Evolutionary conservation across 2,329 filamentous ascomycete genomes (phyloP).

Genomic region (Fusarium mundagurra): DNA sequence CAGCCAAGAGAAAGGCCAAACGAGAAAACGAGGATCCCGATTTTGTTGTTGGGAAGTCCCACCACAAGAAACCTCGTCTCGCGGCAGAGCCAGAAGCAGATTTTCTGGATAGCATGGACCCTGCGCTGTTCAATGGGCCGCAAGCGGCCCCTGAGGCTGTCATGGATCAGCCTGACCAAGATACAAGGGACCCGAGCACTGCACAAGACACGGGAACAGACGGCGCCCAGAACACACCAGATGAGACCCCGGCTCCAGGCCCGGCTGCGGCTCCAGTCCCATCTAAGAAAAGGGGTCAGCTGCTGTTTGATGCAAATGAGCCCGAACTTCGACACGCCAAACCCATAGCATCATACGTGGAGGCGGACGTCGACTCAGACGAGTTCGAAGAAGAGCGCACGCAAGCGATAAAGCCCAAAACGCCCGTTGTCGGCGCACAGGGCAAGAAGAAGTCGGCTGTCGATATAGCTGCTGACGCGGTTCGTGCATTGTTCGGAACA

Average conservation of each 20-base stretch:
- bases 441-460: slow-evolving; percentile 42
- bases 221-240: slow-evolving; percentile 17
- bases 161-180: slow-evolving; percentile 30
- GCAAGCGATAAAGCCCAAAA: slow-evolving; percentile 22
- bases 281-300: slow-evolving; percentile 35
- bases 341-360: slow-evolving; percentile 61
- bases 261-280: neutral
- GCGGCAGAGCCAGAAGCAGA: slow-evolving; percentile 43
- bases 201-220: slow-evolving; percentile 13
- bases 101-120: slow-evolving; percentile 59
- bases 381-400: slow-evolving; percentile 56
- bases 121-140: slow-evolving; percentile 57
- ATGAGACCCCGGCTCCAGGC: neutral
- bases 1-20: slow-evolving; percentile 62
- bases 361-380: slow-evolving; percentile 55
- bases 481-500: slow-evolving; percentile 43
- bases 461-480: slow-evolving; percentile 53
- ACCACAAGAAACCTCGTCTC: slow-evolving; percentile 54
- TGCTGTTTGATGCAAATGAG: slow-evolving; percentile 55
- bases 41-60: slow-evolving; percentile 56
- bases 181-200: slow-evolving; percentile 26
- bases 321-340: slow-evolving; percentile 63
- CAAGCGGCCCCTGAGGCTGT: slow-evolving; percentile 28
- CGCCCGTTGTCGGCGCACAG: slow-evolving; percentile 2
- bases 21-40: slow-evolving; percentile 66